Evolutionary conservation across 768 basidiomycete species (phyloP).

Genomic region (Pleurotus salmoneostramineus): DNA sequence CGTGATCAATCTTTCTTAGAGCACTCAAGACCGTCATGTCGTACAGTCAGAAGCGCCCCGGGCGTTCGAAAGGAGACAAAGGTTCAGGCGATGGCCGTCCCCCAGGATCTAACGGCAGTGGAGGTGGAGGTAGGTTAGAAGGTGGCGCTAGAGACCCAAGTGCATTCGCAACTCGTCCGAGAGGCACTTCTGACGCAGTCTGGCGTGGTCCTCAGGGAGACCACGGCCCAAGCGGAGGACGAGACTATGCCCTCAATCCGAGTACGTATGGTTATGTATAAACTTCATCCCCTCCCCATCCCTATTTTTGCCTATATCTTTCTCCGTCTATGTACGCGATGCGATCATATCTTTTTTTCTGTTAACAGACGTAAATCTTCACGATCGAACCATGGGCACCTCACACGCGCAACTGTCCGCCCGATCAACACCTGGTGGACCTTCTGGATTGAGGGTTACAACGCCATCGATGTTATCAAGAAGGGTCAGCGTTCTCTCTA

Average conservation of each 20-base stretch:
- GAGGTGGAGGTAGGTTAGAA: conserved; percentile 29
- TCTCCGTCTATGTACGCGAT: conserved; percentile 5
- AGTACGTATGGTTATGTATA: conserved; percentile 10
- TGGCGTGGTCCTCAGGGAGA: conserved; percentile 29
- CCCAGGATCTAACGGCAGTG: conserved; percentile 19
- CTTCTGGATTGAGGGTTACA: not conserved
- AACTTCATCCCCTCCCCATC: not conserved
- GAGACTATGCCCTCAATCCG: not conserved
- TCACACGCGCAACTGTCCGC: conserved; percentile 3
- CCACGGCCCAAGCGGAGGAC: not conserved
- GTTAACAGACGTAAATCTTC: not conserved
- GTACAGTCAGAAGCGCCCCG: conserved; percentile 75
- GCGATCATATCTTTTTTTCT: conserved; percentile 19
- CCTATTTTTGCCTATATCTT: not conserved
- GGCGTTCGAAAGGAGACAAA: conserved; percentile 47
- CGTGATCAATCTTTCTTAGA: conserved; percentile 27
- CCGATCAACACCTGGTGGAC: not conserved
- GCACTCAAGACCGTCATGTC: conserved; percentile 85
- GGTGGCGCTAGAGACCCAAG: conserved; percentile 18
- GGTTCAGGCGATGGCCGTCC: conserved; percentile 27
- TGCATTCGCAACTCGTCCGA: conserved; percentile 45
- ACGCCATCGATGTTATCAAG: not conserved
- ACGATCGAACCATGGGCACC: not conserved
- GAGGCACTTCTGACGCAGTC: conserved; percentile 74
- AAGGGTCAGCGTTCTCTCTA: conserved; percentile 36